Base-by-base conservation (phyloP, 768 basidiomycete species). In the Leccinellum albellum region DNA sequence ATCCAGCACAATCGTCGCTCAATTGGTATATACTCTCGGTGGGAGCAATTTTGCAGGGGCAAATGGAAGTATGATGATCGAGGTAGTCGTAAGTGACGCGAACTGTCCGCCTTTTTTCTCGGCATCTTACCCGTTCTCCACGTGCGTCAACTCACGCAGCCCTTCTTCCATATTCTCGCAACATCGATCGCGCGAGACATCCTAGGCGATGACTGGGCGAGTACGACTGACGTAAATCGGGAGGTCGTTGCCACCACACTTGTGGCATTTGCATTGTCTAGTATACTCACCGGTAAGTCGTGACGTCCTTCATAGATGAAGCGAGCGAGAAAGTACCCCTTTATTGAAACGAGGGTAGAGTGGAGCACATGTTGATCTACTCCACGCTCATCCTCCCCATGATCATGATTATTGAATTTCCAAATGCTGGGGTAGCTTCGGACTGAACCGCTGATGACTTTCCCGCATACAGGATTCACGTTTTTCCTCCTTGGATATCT, bases 61-160 rank as follows among this genome's bases (percentile, higher is more conserved):
- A 2, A 94, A 93, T 72, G 92, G 91, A 6, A 93, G 90, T 61
- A 94, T 95, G 94, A 97, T 98, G 94, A 98, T 99, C 59, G 96
- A 98, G 74, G 92, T 95, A 12, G 94, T 98, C 62, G 90, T 93
- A 69, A 45, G 87, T 81, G 50, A 51, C 51, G 35, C 20, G 40
- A 42, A 13, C 20, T 20, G 12, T 42, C 12, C 21, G 40, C 40
- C 20, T 42, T 26, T n/a, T 50, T 54, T 55, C 49, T 20, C 9
- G 35, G 12, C 40, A 42, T 42, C 40, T 42, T 20, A 42, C 40
- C 20, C 20, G 13, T 42, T 21, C 40, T 6, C 40, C 14, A 4
- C 23, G 37, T 10, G 37, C n/a, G 35, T 35, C 35, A 35, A 8
- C 44, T 23, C 21, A 32, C 53, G 20, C 61, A 93, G 89, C 95